A percentile compares a stretch with the other conserved stretches of the same genome.
Conservation (phyloP, 495 filamentous ascomycete species). For the Penicillium ucsense region DNA sequence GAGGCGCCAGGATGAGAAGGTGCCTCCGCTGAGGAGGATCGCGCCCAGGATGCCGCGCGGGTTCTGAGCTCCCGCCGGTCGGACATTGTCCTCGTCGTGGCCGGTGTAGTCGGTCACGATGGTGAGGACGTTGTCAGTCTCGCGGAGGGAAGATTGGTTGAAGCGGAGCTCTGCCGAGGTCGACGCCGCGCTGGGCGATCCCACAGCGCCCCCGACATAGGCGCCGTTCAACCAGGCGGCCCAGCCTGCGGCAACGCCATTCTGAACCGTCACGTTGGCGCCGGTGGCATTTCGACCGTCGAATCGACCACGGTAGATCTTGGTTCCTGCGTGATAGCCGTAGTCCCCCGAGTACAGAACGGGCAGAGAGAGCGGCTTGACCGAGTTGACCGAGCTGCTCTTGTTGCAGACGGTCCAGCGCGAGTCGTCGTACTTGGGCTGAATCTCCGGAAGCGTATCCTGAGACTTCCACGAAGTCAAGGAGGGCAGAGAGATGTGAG, state of each 20-base stretch:
- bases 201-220: slow-evolving; percentile 45
- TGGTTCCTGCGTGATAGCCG: slow-evolving; percentile 56
- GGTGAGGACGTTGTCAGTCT: slow-evolving; percentile 48
- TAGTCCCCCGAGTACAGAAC: slow-evolving; percentile 55
- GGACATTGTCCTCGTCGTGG: slow-evolving; percentile 52
- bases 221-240: slow-evolving; percentile 45
- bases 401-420: slow-evolving; percentile 50
- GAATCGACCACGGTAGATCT: slow-evolving; percentile 65
- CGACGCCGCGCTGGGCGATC: slow-evolving; percentile 31
- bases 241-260: slow-evolving; percentile 49
- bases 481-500: slow-evolving; percentile 39
- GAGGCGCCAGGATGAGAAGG: slow-evolving; percentile 56
- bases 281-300: slow-evolving; percentile 40
- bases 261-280: slow-evolving; percentile 47
- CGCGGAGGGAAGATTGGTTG: slow-evolving; percentile 35
- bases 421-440: slow-evolving; percentile 50
- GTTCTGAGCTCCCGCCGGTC: slow-evolving; percentile 48
- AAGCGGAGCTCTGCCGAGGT: slow-evolving; percentile 14
- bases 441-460: slow-evolving; percentile 59
- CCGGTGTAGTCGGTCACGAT: slow-evolving; percentile 63
- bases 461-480: slow-evolving; percentile 53
- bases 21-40: slow-evolving; percentile 30
- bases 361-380: slow-evolving; percentile 45
- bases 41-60: slow-evolving; percentile 62
- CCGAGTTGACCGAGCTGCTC: slow-evolving; percentile 45